Evolutionary conservation across 768 basidiomycete genomes (phyloP), one percentile per base, ranked within the genome.

Genomic region (Galerina marginata): DNA sequence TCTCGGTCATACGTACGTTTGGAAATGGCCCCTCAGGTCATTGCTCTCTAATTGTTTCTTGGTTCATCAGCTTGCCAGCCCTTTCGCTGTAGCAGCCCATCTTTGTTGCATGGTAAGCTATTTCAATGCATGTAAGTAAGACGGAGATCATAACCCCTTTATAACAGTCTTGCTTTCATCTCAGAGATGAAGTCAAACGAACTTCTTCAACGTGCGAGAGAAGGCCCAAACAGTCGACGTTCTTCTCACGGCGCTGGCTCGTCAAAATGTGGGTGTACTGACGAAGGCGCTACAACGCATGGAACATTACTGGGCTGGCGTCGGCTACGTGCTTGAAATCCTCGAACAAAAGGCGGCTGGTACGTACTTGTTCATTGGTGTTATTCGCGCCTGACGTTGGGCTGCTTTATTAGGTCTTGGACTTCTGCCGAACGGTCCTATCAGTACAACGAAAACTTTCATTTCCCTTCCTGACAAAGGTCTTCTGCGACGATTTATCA

Each of bases 231-330:
- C 52, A 4, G 52, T 54, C 9, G 52, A 54, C 14, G 37, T 54
- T 12, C 52, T 54, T 14, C 52, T 54, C 29, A 54, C 52, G 3
- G 42, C 52, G 12, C 26, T 54, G 12, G 52, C 52, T 12, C 52
- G 52, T 12, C 52, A 54, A 37, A 54, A 54, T 42, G 52, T 54
- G 10, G 52, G 52, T 39, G 52, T 54, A 1, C 37, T 54, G 9
- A 40, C 36, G 12, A 54, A 54, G 52, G 52, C 52, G 9, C 20
- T 54, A 12, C 29, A 54, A 14, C 29, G 52, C 9, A 54, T 54
- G 52, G 52, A 54, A 42, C 52, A 54, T 14, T 54, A 54, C 20
- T 54, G 52, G 52, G 52, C 52, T n/a, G 52, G 52, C 15, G 52
- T 54, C 39, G 16, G 20, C 36, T 54, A 38, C 20, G 52, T 54